Percentiles rank a stretch among this genome's conserved stretches.
phyloP scores from a whole-genome alignment of 2,329 filamentous ascomycete species.

The Microthyrium microscopicum region DNA sequence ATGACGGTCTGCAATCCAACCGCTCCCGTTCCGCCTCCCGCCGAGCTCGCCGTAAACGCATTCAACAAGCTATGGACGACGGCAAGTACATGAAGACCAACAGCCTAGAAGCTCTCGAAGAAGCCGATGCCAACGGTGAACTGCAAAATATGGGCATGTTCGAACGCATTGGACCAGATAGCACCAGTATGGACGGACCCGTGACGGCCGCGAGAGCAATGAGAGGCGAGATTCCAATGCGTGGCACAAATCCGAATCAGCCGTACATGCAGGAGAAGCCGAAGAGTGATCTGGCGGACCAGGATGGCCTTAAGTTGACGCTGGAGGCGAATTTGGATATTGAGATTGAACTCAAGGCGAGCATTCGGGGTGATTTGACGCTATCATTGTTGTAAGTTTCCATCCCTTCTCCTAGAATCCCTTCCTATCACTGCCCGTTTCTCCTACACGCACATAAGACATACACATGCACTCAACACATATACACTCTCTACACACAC shows the following conservation, averaged over 20 bases:
- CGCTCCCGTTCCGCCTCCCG: slow-evolving; percentile 31
- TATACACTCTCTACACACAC: no score
- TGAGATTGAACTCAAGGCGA: slow-evolving; percentile 72
- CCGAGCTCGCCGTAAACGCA: slow-evolving; percentile 28
- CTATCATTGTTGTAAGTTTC: slow-evolving; percentile 55
- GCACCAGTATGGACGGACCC: slow-evolving; percentile 38
- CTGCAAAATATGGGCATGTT: slow-evolving; percentile 32
- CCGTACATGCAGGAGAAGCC: slow-evolving; percentile 24
- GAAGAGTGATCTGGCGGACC: slow-evolving; percentile 30
- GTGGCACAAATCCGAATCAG: slow-evolving; percentile 34
- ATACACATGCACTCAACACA: no score
- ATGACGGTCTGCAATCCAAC: slow-evolving; percentile 23
- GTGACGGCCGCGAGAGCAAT: slow-evolving; percentile 36
- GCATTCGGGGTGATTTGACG: slow-evolving; percentile 71
- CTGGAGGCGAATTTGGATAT: slow-evolving; percentile 68
- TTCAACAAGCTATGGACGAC: slow-evolving; percentile 26
- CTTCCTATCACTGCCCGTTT: no score
- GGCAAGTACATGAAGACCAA: slow-evolving; percentile 36
- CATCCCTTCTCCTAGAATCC: slow-evolving; percentile 5
- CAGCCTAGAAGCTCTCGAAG: slow-evolving; percentile 31
- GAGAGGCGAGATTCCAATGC: slow-evolving; percentile 38
- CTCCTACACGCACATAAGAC: no score
- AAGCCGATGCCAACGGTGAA: slow-evolving; percentile 34
- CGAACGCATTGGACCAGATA: slow-evolving; percentile 38
- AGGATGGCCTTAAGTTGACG: slow-evolving; percentile 53